phyloP scores from a whole-genome alignment of 768 basidiomycete genomes.

The Macrolepiota albuminosa region DNA sequence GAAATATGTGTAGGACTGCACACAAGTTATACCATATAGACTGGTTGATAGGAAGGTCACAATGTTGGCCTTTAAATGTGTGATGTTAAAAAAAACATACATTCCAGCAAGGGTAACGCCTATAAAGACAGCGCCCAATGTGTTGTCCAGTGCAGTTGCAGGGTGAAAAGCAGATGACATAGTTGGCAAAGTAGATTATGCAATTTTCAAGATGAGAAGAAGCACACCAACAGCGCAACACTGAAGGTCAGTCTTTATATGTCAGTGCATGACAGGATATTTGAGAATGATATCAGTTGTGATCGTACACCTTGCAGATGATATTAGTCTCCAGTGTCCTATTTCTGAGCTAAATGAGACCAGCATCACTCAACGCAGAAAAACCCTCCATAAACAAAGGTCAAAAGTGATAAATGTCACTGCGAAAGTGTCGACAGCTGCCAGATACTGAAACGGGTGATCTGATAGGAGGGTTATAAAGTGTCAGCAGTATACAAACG shows the following conservation, averaged over 20 bases:
- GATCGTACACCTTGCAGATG: not conserved
- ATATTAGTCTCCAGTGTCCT: not conserved
- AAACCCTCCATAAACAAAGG: not conserved
- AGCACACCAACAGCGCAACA: not conserved
- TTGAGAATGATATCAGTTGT: not conserved
- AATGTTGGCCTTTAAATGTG: too few relatives aligned
- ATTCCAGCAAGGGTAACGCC: not conserved
- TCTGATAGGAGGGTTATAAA: not conserved
- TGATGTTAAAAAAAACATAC: not conserved
- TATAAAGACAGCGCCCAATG: not conserved
- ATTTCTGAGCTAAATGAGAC: not conserved
- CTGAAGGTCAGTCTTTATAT: not conserved
- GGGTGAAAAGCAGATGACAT: not conserved
- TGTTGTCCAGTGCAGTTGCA: not conserved
- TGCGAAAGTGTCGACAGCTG: not conserved
- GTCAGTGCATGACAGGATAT: not conserved
- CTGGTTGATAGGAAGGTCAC: not conserved
- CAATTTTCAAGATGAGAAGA: too few relatives aligned
- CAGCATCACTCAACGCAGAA: not conserved
- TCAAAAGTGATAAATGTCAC: not conserved
- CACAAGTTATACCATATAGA: not conserved
- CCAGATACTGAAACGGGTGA: not conserved
- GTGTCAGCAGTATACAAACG: not conserved
- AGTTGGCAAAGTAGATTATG: not conserved
- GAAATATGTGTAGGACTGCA: not conserved